Evolutionary conservation across 2,329 filamentous ascomycete genomes (phyloP).

Genomic region (Fusarium lateritium): DNA sequence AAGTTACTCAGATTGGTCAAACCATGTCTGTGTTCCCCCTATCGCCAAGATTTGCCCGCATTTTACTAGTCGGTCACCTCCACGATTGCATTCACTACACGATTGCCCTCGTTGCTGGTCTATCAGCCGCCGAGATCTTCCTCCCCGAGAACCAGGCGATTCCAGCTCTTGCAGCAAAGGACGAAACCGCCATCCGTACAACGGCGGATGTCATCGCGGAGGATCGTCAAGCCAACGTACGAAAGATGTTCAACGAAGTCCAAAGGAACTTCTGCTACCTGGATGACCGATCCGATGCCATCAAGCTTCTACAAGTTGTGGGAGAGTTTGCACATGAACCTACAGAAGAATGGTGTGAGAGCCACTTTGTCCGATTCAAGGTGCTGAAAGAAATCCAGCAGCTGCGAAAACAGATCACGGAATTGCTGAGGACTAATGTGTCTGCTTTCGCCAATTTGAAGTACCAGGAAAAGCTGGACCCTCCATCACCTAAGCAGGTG

Average conservation of each 20-base stretch:
- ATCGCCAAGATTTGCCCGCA: constrained; percentile 90
- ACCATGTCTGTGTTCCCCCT: constrained; percentile 92
- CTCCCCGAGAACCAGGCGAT: constrained; percentile 85
- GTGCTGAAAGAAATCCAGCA: constrained; percentile 88
- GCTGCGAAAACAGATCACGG: constrained; percentile 85
- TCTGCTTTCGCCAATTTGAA: constrained; percentile 72
- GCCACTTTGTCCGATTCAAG: constrained; percentile 90
- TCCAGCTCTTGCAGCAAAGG: constrained; percentile 65
- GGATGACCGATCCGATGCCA: constrained; percentile 87
- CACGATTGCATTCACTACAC: constrained; percentile 88
- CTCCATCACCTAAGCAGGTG: constrained; percentile 77
- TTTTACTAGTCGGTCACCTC: constrained; percentile 88
- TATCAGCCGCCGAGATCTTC: constrained; percentile 92
- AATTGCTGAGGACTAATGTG: constrained; percentile 83
- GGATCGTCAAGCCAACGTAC: constrained; percentile 75
- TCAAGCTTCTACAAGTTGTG: constrained; percentile 91
- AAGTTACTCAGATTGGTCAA: constrained; percentile 83
- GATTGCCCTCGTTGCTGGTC: constrained; percentile 87
- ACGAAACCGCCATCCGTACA: constrained; percentile 67
- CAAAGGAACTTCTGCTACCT: constrained; percentile 85
- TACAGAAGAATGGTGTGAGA: constrained; percentile 80
- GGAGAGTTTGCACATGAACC: constrained; percentile 86
- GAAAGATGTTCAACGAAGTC: constrained; percentile 75
- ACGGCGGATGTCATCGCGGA: constrained; percentile 81
- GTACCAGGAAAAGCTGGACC: constrained; percentile 69